These are phyloP conservation scores for Ensete ventricosum DNA, from an alignment of 176 grass and related monocot species.

Conservation along the genomic window DNA sequence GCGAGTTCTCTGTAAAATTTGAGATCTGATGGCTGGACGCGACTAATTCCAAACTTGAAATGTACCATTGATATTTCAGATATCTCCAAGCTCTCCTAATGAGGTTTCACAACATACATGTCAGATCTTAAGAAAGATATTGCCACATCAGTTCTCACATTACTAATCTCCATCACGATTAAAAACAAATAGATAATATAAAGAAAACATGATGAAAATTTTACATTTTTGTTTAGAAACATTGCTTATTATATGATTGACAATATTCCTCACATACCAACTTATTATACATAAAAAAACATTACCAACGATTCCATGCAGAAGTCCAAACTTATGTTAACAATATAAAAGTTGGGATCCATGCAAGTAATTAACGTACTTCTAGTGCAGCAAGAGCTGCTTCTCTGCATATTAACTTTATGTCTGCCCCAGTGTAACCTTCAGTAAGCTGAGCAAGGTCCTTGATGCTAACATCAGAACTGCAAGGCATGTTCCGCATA, in stretches of 20 bases:
- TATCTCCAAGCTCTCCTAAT: conserved; percentile 55
- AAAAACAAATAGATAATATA: neutral
- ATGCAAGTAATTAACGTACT: conserved; percentile 38
- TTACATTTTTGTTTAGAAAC: neutral
- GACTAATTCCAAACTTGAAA: conserved; percentile 43
- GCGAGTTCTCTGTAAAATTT: conserved; percentile 70
- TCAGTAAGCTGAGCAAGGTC: conserved; percentile 76
- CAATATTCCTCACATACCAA: too few species aligned
- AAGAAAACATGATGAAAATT: neutral
- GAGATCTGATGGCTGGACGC: conserved; percentile 49
- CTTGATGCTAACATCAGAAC: conserved; percentile 39
- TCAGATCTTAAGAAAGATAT: neutral
- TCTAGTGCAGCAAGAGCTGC: conserved; percentile 73
- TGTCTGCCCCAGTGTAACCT: conserved; percentile 84
- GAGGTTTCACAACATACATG: neutral
- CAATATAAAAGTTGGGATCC: neutral
- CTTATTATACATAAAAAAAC: too few species aligned
- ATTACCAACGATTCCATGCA: neutral
- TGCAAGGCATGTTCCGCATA: conserved; percentile 50
- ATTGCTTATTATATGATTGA: neutral
- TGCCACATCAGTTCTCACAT: too few species aligned
- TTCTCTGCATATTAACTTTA: conserved; percentile 84
- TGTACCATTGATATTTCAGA: conserved; percentile 42
- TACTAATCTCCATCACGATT: neutral
- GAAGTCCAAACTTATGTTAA: neutral